phyloP scores from a whole-genome alignment of 73 alveolate genomes.

The Breviolum minutum region DNA sequence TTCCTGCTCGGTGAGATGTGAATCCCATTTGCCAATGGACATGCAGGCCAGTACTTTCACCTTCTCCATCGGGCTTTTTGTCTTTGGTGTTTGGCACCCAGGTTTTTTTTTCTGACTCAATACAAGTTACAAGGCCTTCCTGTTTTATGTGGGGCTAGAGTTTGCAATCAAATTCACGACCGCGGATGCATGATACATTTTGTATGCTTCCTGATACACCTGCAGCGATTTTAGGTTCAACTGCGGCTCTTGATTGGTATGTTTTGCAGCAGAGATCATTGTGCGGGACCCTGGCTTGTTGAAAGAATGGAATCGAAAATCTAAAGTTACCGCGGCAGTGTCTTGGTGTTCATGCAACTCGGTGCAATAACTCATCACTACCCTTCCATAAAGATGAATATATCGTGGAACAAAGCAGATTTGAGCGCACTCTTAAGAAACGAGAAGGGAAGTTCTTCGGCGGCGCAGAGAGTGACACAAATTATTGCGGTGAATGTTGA shows the following conservation, averaged over 20 bases:
- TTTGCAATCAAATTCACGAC: too few species aligned
- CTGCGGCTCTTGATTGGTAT: constrained; percentile 64
- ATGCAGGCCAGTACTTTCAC: constrained; percentile 50
- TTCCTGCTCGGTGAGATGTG: too few species aligned
- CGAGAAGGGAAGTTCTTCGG: too few species aligned
- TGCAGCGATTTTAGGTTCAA: constrained; percentile 17
- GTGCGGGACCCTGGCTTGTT: background rate
- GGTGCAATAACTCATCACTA: too few species aligned
- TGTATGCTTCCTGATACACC: background rate
- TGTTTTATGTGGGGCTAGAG: too few species aligned
- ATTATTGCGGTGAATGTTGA: too few species aligned
- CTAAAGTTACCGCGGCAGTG: too few species aligned
- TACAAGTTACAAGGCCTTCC: background rate
- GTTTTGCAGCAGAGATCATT: constrained; percentile 85
- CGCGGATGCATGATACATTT: background rate
- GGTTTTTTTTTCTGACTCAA: background rate
- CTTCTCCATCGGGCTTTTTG: constrained; percentile 61
- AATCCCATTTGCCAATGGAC: background rate
- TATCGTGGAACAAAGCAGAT: too few species aligned
- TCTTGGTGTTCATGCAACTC: too few species aligned
- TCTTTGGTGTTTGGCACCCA: constrained; percentile 42
- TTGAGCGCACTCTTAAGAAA: too few species aligned
- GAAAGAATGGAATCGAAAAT: background rate
- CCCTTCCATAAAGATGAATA: too few species aligned
- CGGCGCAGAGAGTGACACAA: too few species aligned